Evolutionary conservation across 202 grass and related monocot species (phyloP), one percentile per base, ranked within the genome.

Genomic region (Cymbopogon flexuosus): DNA sequence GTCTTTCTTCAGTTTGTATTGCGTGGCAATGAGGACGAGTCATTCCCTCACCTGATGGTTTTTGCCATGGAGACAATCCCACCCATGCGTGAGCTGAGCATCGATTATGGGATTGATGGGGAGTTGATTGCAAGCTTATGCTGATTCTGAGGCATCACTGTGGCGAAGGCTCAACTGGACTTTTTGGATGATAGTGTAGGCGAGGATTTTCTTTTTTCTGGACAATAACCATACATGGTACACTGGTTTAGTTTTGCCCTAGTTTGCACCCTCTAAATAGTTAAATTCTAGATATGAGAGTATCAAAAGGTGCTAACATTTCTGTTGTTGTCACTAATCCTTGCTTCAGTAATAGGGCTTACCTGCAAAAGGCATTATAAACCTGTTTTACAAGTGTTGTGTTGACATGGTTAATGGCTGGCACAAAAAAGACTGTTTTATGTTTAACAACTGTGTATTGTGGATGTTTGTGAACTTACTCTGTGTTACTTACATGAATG

Each of bases 21-120:
- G 35, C 72, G 62, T 78, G 88, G 86, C 60, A 87, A 85, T 8
- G 88, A 97, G 60, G 65, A 89, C 46, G 86, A 81, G 42, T 77
- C 72, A 1, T 85, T 40, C 76, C 90, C 90, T 70, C 88, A 88
- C 65, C 51, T 93, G 34, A 97, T 97, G 90, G 68, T 93, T 64
- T 97, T 93, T 52, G 81, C 93, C 37, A 89, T 89, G 88, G 90
- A 97, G 68, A 89, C 91, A 43, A 97, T 97, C 54, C 93, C 93
- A 29, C 88, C 93, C 5, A 83, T 97, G 86, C 77, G 85, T 24
- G 93, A 93, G 70, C 84, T 97, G 41, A 89, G 81, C 84, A 84
- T 97, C 14, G 93, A 97, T 43, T 97, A 93, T 70, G 93, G 90
- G 18, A 58, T 57, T 15, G 33, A 33, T 40, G 63, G 31, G 29